A percentile compares a stretch with the other conserved stretches of the same genome.
Conservation (phyloP, 129 eudicot genomes). For the Flaveria linearis region DNA sequence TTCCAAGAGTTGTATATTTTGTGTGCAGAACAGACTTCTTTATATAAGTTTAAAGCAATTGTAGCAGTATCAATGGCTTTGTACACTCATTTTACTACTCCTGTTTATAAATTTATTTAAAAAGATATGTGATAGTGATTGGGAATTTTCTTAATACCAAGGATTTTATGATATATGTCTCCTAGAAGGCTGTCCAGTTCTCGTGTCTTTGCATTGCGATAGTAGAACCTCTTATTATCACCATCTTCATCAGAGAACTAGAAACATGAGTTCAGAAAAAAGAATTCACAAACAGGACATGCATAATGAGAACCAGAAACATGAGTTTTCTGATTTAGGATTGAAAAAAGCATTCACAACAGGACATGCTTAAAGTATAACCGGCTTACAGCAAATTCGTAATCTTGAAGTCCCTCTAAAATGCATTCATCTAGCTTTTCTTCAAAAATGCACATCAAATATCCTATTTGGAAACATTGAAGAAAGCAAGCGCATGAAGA, state of each 20-base stretch:
- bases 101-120: neutral
- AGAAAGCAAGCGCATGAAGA: constrained; percentile 5
- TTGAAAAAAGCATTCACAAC: neutral
- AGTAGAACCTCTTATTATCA: constrained; percentile 62
- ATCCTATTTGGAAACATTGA: constrained; percentile 50
- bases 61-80: neutral
- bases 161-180: constrained; percentile 89
- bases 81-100: neutral
- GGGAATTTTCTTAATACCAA: constrained; percentile 46
- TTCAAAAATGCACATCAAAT: constrained; percentile 82
- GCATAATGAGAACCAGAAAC: constrained; percentile 53
- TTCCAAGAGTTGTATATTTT: neutral
- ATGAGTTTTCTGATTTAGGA: neutral
- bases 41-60: neutral
- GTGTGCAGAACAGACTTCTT: constrained; percentile 9
- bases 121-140: neutral
- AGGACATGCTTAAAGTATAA: constrained; percentile 8
- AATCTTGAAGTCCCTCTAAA: constrained; percentile 69
- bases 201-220: constrained; percentile 75
- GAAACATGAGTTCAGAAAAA: constrained; percentile 12
- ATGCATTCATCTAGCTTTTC: constrained; percentile 56
- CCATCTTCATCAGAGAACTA: constrained; percentile 89
- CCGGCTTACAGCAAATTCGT: constrained; percentile 85
- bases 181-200: constrained; percentile 60
- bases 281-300: no score